phyloP scores from a whole-genome alignment of 495 filamentous ascomycete species.

The Podospora comata region DNA sequence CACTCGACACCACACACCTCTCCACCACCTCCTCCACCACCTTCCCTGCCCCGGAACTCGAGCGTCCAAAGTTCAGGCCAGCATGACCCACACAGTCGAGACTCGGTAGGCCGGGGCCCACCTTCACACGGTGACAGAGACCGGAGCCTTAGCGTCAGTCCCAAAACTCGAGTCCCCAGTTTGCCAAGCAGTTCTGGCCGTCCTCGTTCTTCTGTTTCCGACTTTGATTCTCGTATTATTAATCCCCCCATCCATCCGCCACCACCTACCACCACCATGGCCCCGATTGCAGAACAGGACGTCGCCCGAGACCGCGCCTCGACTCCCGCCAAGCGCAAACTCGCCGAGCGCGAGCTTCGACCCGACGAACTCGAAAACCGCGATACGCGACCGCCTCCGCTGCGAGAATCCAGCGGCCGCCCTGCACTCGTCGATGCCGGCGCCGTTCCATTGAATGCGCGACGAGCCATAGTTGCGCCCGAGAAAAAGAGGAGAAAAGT shows the following conservation, averaged over 20 bases:
- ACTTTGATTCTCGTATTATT: slow-evolving; percentile 39
- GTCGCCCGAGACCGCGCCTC: slow-evolving; percentile 31
- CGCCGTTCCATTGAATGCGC: slow-evolving; percentile 19
- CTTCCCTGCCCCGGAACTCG: slow-evolving; percentile 45
- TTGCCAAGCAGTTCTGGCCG: slow-evolving; percentile 46
- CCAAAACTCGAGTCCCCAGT: slow-evolving; percentile 58
- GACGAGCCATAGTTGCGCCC: slow-evolving; percentile 26
- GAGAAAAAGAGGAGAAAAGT: slow-evolving; percentile 35
- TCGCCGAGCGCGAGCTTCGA: slow-evolving; percentile 48
- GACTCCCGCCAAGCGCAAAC: slow-evolving; percentile 52
- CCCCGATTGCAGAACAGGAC: slow-evolving; percentile 13
- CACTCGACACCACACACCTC: slow-evolving; percentile 37
- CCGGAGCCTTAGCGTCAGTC: slow-evolving; percentile 60
- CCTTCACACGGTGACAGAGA: slow-evolving; percentile 53
- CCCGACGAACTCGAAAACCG: slow-evolving; percentile 45
- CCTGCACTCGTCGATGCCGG: slow-evolving; percentile 24
- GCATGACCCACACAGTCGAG: slow-evolving; percentile 39
- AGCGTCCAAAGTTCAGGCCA: slow-evolving; percentile 38
- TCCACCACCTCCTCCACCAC: slow-evolving; percentile 40
- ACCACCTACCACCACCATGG: slow-evolving; percentile 24
- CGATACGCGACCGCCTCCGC: slow-evolving; percentile 41
- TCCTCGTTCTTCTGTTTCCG: slow-evolving; percentile 38
- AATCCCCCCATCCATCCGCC: slow-evolving; percentile 30
- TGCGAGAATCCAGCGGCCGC: slow-evolving; percentile 42
- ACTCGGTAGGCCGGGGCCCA: slow-evolving; percentile 32